A percentile compares a stretch with the other conserved stretches of the same genome.
These are phyloP conservation scores for Fraxinus latifolia DNA, from an alignment of 305 asterid genomes.

Conservation along the genomic window DNA sequence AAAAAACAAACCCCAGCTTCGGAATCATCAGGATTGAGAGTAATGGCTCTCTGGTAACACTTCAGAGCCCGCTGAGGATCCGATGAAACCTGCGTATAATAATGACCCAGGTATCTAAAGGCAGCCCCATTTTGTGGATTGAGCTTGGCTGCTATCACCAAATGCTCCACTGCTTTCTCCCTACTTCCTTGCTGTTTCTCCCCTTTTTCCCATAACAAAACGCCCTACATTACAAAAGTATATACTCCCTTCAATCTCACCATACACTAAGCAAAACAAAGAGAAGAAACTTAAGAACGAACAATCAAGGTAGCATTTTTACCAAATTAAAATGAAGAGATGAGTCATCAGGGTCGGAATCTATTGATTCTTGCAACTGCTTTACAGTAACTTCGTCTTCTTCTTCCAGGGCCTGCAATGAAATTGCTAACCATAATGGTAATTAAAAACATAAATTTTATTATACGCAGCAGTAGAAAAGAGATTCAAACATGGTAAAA, in stretches of 20 bases:
- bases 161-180: slow-evolving; percentile 75
- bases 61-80: slow-evolving; percentile 84
- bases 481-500: background rate
- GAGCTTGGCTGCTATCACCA: slow-evolving; percentile 66
- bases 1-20: slow-evolving; percentile 61
- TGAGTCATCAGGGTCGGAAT: slow-evolving; percentile 51
- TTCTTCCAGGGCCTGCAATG: slow-evolving; percentile 33
- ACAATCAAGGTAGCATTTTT: background rate
- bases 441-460: background rate
- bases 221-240: slow-evolving; percentile 39
- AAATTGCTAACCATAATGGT: slow-evolving; percentile 1
- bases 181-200: slow-evolving; percentile 34
- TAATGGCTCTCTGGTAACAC: slow-evolving; percentile 86
- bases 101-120: slow-evolving; percentile 84
- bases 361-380: slow-evolving; percentile 42
- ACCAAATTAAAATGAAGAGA: slow-evolving; percentile 64
- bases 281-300: background rate
- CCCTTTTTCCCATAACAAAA: slow-evolving; percentile 68
- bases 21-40: slow-evolving; percentile 79
- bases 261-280: background rate
- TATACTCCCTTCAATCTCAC: background rate
- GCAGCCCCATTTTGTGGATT: slow-evolving; percentile 75
- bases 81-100: slow-evolving; percentile 46
- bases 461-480: background rate
- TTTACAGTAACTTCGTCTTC: slow-evolving; percentile 38